Percentiles rank a stretch among this genome's conserved stretches.
phyloP scores from a whole-genome alignment of 306 rosid genomes.

The Trifolium pratense region DNA sequence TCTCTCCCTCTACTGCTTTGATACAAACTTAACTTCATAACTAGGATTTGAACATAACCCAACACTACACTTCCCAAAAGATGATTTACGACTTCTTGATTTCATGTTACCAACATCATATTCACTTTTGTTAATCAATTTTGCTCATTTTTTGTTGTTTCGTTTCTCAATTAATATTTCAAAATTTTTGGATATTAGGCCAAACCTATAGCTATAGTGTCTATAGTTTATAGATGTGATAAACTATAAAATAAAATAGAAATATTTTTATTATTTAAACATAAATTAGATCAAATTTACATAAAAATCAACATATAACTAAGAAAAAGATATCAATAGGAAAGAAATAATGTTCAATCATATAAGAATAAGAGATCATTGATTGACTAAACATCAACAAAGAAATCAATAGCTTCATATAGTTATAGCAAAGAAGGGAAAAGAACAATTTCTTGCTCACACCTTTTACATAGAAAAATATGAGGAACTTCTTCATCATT shows the following conservation, averaged over 20 bases:
- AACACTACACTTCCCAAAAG: conserved; percentile 75
- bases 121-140: no score
- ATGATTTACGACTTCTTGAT: conserved; percentile 60
- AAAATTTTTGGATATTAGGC: no score
- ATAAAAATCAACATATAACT: conserved; percentile 9
- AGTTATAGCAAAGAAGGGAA: conserved; percentile 57
- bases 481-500: conserved; percentile 69
- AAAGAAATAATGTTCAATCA: not conserved
- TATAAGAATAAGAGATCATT: not conserved
- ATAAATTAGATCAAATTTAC: not conserved
- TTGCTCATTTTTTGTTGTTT: no score
- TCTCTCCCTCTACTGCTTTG: conserved; percentile 46
- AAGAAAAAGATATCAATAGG: not conserved
- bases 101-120: not conserved
- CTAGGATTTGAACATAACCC: conserved; percentile 69
- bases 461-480: conserved; percentile 73
- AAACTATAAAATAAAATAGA: not conserved
- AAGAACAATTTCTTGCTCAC: conserved; percentile 72
- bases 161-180: no score
- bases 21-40: conserved; percentile 39
- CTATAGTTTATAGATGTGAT: not conserved
- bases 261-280: conserved; percentile 6
- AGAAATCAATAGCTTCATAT: not conserved
- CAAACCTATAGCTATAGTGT: no score
- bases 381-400: conserved; percentile 11